A percentile compares a stretch with the other conserved stretches of the same genome.
These are phyloP conservation scores for Schwanniomyces vanrijiae DNA, from an alignment of 805 yeast species.

Conservation along the genomic window DNA sequence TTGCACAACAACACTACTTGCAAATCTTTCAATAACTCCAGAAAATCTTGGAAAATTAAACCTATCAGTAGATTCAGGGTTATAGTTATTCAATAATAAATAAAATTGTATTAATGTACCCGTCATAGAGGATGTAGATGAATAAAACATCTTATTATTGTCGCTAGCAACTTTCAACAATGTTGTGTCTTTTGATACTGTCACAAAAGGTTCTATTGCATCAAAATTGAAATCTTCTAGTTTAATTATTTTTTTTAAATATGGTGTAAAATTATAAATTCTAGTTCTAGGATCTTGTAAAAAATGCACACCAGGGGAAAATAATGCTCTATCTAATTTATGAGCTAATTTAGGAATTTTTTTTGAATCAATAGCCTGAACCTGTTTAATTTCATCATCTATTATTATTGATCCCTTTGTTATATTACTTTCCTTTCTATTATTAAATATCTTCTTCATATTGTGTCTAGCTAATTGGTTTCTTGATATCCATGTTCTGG, in stretches of 20 bases:
- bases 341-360: conserved; percentile 62
- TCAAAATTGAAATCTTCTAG: conserved; percentile 67
- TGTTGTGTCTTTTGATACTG: conserved; percentile 64
- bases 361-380: conserved; percentile 15
- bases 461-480: neutral
- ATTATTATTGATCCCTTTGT: conserved; percentile 3
- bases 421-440: neutral
- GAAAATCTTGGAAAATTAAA: conserved; percentile 43
- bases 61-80: conserved; percentile 16
- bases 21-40: conserved; percentile 45
- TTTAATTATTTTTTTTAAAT: conserved; percentile 57
- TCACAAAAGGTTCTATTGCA: conserved; percentile 54
- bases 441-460: neutral
- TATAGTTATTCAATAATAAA: conserved; percentile 53
- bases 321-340: conserved; percentile 67
- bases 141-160: conserved; percentile 47
- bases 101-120: conserved; percentile 73
- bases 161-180: conserved; percentile 49
- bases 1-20: conserved; percentile 50
- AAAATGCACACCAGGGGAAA: conserved; percentile 79
- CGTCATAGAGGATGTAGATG: conserved; percentile 91
- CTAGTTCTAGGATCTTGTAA: conserved; percentile 76
- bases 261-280: conserved; percentile 66
- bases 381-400: conserved; percentile 10
- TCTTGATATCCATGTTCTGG: neutral